Percentiles rank a stretch among this genome's conserved stretches.
phyloP scores from a whole-genome alignment of 257 asterid species.

The Phtheirospermum japonicum region DNA sequence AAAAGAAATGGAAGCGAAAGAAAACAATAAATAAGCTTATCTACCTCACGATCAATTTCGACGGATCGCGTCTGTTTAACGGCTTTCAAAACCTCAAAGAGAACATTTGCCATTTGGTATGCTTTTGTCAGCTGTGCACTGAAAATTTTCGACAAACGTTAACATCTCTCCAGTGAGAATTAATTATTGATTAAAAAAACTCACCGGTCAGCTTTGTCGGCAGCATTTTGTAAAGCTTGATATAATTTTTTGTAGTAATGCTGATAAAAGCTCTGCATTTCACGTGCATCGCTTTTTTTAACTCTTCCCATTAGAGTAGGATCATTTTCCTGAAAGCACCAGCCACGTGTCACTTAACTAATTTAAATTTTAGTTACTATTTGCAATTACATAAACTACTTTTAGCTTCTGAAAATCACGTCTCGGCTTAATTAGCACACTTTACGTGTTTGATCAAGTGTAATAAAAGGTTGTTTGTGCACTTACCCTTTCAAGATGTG shows the following conservation, averaged over 20 bases:
- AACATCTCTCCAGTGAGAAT: constrained; percentile 21
- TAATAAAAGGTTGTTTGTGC: no score
- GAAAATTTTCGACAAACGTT: constrained; percentile 27
- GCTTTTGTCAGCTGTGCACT: constrained; percentile 92
- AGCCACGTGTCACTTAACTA: constrained; percentile 5
- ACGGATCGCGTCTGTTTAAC: constrained; percentile 82
- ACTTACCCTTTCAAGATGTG: no score
- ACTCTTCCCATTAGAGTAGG: constrained; percentile 87
- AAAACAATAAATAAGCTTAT: not conserved
- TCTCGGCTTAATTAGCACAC: not conserved
- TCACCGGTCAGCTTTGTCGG: constrained; percentile 91
- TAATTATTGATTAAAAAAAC: constrained; percentile 19
- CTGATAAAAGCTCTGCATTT: constrained; percentile 96
- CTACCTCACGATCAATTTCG: no score
- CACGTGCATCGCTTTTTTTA: constrained; percentile 91
- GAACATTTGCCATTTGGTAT: constrained; percentile 88
- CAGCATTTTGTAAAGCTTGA: no score
- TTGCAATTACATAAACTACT: no score
- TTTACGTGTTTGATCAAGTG: no score
- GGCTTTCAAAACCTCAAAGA: constrained; percentile 90
- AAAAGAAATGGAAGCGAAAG: constrained; percentile 21
- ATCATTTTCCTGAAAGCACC: constrained; percentile 72
- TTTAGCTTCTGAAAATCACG: no score
- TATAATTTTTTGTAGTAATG: constrained; percentile 86
- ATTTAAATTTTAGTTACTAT: no score